These are phyloP conservation scores for Lotmaria passim DNA, from an alignment of 208 protist genomes.

Conservation along the genomic window DNA sequence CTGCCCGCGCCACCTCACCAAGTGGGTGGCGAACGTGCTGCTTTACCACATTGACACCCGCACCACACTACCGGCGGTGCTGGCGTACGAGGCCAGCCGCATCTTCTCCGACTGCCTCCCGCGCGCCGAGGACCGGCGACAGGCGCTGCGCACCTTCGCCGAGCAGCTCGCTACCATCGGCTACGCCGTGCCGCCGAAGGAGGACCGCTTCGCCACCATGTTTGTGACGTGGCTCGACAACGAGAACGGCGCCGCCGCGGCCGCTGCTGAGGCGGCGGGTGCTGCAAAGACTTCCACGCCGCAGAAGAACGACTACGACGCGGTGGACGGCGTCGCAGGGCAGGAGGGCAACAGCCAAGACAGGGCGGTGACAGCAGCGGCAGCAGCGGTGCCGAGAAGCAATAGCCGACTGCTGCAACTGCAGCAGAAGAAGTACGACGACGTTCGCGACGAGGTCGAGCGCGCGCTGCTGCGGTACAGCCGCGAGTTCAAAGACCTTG, in stretches of 20 bases:
- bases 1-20: slow-evolving; percentile 96
- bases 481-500: slow-evolving; percentile 94
- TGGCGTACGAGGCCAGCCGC: slow-evolving; percentile 93
- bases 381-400: neutral
- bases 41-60: slow-evolving; percentile 92
- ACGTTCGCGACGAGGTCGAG: slow-evolving; percentile 77
- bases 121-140: slow-evolving; percentile 65
- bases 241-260: neutral
- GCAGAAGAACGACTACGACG: slow-evolving; percentile 1
- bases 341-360: slow-evolving; percentile 21
- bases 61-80: slow-evolving; percentile 90
- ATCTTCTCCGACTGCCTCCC: slow-evolving; percentile 96
- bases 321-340: neutral
- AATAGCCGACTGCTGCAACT: slow-evolving; percentile 33
- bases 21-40: slow-evolving; percentile 91
- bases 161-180: slow-evolving; percentile 89
- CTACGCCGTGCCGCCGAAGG: slow-evolving; percentile 73
- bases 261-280: no score
- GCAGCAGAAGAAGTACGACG: slow-evolving; percentile 77
- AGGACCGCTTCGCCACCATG: slow-evolving; percentile 79
- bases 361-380: neutral
- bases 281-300: no score
- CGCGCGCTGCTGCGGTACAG: slow-evolving; percentile 92
- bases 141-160: slow-evolving; percentile 70
- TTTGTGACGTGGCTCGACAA: slow-evolving; percentile 90